phyloP scores from a whole-genome alignment of 768 basidiomycete species.

The Xerocomus potaroensis region DNA sequence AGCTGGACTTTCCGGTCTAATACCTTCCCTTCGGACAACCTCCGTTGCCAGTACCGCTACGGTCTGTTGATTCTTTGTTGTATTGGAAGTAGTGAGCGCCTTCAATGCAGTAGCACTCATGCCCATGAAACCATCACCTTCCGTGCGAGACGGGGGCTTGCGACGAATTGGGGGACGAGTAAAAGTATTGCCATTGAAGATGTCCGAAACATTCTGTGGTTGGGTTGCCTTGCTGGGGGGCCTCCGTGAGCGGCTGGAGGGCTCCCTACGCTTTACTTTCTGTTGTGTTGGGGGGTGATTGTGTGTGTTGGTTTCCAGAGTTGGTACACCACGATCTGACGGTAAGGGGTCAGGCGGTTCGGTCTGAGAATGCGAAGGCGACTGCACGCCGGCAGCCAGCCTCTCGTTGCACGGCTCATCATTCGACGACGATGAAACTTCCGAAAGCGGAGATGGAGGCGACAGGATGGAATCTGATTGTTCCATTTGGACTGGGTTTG shows the following conservation, averaged over 20 bases:
- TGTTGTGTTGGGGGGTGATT: constrained; percentile 11
- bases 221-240: constrained; percentile 43
- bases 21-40: constrained; percentile 64
- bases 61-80: constrained; percentile 66
- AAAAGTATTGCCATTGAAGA: constrained; percentile 31
- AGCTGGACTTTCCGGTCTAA: constrained; percentile 73
- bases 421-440: constrained; percentile 20
- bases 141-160: constrained; percentile 33
- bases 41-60: constrained; percentile 61
- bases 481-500: constrained; percentile 8
- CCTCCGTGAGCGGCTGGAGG: constrained; percentile 36
- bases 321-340: constrained; percentile 2
- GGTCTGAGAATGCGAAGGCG: neutral
- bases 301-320: constrained; percentile 7
- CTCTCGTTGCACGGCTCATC: constrained; percentile 14
- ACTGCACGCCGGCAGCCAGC: neutral
- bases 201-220: constrained; percentile 33
- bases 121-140: constrained; percentile 49
- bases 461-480: neutral
- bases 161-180: constrained; percentile 41
- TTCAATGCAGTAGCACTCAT: constrained; percentile 69
- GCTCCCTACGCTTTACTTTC: constrained; percentile 2
- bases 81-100: constrained; percentile 69
- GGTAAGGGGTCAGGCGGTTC: constrained; percentile 1
- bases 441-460: constrained; percentile 20